These are phyloP conservation scores for Ceratobasidium sp. DNA, from an alignment of 1,284 basidiomycete species.

Conservation along the genomic window DNA sequence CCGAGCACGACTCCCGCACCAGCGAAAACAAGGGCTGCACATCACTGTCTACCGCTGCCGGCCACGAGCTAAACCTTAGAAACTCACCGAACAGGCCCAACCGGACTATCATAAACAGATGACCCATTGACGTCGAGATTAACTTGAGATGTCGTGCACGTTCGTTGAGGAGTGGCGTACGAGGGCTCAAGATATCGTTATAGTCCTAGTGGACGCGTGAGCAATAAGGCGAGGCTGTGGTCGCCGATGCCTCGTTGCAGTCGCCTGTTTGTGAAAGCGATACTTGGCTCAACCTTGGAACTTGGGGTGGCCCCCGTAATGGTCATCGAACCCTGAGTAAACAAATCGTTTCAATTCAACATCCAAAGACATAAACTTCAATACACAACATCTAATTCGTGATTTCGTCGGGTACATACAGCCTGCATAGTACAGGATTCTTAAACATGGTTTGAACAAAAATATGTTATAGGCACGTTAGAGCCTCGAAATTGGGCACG, in stretches of 20 bases:
- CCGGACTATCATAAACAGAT: conserved; percentile 24
- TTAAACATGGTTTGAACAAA: conserved; percentile 32
- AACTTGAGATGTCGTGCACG: conserved; percentile 6
- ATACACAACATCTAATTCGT: conserved; percentile 40
- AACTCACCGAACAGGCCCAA: conserved; percentile 25
- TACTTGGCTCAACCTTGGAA: conserved; percentile 19
- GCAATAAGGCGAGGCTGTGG: neutral
- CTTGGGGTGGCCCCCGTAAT: conserved; percentile 31
- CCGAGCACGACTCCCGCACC: conserved; percentile 29
- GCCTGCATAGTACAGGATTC: conserved; percentile 17
- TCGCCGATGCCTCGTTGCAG: conserved; percentile 32
- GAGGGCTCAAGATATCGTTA: conserved; percentile 5
- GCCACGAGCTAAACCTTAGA: neutral
- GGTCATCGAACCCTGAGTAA: conserved; percentile 18
- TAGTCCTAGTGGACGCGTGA: conserved; percentile 1
- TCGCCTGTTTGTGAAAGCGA: conserved; percentile 26
- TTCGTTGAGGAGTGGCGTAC: conserved; percentile 21
- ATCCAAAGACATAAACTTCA: conserved; percentile 14
- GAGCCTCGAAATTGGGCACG: conserved; percentile 8
- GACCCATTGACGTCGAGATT: conserved; percentile 25
- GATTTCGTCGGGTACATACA: conserved; percentile 39
- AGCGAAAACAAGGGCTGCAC: conserved; percentile 26
- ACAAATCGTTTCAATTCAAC: neutral
- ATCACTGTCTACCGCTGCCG: neutral
- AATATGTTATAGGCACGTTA: conserved; percentile 23